Evolutionary conservation across 139 green algal species (phyloP), one percentile per base, ranked within the genome.

Genomic region (Volvox reticuliferus): DNA sequence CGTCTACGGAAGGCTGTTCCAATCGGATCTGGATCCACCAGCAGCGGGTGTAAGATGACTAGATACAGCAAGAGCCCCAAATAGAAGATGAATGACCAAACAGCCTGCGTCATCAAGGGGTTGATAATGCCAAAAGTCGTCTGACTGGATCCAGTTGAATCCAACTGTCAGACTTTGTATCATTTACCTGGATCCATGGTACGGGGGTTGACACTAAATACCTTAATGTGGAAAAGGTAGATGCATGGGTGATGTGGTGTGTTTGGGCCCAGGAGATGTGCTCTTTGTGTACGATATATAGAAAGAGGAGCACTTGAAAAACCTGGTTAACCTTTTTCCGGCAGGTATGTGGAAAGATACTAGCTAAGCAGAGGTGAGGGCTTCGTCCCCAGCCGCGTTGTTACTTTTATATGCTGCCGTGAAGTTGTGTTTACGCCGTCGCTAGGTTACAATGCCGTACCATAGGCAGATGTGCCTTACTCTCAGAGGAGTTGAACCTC

Each of bases 11-110:
- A 89, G 37, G 85, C 85, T 3, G 69, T 82, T 19, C 85, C 85
- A 12, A 89, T 55, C 19, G 85, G 85, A 71, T 89, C 85, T 9
- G 28, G 26, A 22, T 44, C 35, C 67, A 65, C 32, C 67, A 89
- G 83, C 67, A 71, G 50, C 36, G 69, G 71, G 73, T 90, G 73
- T 75, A 90, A 21, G 35, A 76, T 24, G 30, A 76, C 21, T 55
- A 83, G 50, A 44, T 84, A 84, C 12, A 84, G 0, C 30, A 90
- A 71, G 30, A 90, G 55, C 36, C 71, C 71, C 24, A 14, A 12
- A 55, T 84, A 76, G 50, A 83, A 90, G n/a, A 36, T 2, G 1
- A 76, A 5, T 0, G 86, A 77, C 86, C 86, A 90, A n/a, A n/a
- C 73, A 5, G 71, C 86, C 86, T 90, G 84, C 44, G 44, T 55